These are phyloP conservation scores for Fraxinus latifolia DNA, from an alignment of 305 asterid species.

Conservation along the genomic window DNA sequence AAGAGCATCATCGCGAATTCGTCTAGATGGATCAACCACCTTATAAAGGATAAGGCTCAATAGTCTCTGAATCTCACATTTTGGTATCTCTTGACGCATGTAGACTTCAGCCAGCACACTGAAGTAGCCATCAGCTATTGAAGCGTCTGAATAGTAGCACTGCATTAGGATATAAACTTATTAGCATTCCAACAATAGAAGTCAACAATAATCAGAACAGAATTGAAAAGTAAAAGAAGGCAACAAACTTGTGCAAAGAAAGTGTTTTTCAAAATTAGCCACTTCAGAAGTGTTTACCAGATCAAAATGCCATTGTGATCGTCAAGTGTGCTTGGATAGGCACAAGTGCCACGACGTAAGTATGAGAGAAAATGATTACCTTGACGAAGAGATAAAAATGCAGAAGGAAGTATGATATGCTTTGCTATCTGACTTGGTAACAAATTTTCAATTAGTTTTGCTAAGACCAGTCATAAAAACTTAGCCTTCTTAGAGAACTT, in stretches of 20 bases:
- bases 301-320: too few species aligned
- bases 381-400: background rate
- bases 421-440: background rate
- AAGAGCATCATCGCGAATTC: slow-evolving; percentile 98
- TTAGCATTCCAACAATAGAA: slow-evolving; percentile 19
- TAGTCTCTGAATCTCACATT: slow-evolving; percentile 95
- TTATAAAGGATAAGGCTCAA: slow-evolving; percentile 93
- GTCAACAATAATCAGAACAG: slow-evolving; percentile 10
- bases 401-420: slow-evolving; percentile 8
- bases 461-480: slow-evolving; percentile 14
- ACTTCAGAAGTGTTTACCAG: too few species aligned
- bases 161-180: slow-evolving; percentile 29
- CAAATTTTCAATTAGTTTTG: slow-evolving; percentile 2
- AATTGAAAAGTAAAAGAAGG: background rate
- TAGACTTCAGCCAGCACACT: slow-evolving; percentile 98
- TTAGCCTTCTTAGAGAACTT: slow-evolving; percentile 10
- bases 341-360: slow-evolving; percentile 14
- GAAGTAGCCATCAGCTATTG: slow-evolving; percentile 98
- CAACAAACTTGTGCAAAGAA: slow-evolving; percentile 6
- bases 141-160: slow-evolving; percentile 97
- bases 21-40: slow-evolving; percentile 98
- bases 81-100: slow-evolving; percentile 98
- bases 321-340: background rate
- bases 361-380: slow-evolving; percentile 8
- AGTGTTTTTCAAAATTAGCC: background rate